A percentile compares a stretch with the other conserved stretches of the same genome.
Conservation (phyloP, 2,329 filamentous ascomycete genomes). For the Aspergillus japonicus region DNA sequence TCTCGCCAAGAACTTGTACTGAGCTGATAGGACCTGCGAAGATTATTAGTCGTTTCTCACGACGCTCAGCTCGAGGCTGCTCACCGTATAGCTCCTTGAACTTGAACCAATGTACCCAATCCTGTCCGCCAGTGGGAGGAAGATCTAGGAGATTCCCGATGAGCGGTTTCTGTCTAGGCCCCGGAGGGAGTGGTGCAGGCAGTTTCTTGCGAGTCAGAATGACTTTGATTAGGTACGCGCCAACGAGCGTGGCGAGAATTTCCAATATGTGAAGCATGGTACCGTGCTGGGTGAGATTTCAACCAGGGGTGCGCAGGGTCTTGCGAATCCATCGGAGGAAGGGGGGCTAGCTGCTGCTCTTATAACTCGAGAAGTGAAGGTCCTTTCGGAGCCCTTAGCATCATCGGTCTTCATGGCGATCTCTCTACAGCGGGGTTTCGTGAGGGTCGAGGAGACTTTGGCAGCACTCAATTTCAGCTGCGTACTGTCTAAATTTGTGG, state of each 20-base stretch:
- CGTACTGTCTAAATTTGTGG: not conserved
- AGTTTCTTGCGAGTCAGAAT: not conserved
- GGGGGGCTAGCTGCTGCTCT: not conserved
- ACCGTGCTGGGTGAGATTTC: not conserved
- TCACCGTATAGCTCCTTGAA: slow-evolving; percentile 45
- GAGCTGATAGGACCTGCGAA: slow-evolving; percentile 39
- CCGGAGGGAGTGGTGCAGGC: slow-evolving; percentile 45
- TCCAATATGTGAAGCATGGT: not conserved
- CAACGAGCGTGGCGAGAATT: not conserved
- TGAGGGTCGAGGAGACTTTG: not conserved
- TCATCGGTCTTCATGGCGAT: not conserved
- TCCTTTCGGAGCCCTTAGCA: not conserved
- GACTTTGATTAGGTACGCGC: not conserved
- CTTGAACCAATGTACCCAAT: slow-evolving; percentile 47
- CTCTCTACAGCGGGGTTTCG: not conserved
- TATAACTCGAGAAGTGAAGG: not conserved
- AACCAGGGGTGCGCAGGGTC: not conserved
- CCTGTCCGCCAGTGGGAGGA: slow-evolving; percentile 39
- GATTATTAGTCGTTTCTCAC: not conserved
- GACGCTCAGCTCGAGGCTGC: not conserved
- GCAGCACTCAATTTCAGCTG: not conserved
- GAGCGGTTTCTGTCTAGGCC: slow-evolving; percentile 49
- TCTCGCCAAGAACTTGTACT: slow-evolving; percentile 37
- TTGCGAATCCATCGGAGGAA: not conserved
- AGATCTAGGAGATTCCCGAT: slow-evolving; percentile 54